phyloP scores from a whole-genome alignment of 208 protist species.

The Crithidia fasciculata region DNA sequence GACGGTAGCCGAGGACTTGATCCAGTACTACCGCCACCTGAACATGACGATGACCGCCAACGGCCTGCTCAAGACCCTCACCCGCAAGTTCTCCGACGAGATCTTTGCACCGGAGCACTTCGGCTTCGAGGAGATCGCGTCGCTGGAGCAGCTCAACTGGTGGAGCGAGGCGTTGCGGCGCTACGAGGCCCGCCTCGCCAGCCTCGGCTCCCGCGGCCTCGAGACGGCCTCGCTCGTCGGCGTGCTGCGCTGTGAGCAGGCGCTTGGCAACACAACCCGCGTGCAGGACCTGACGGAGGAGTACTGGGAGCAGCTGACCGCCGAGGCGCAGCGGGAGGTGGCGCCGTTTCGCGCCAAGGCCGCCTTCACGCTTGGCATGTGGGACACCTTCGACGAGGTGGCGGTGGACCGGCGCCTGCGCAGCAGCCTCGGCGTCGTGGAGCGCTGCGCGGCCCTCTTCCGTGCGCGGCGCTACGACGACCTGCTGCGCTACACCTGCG shows the following conservation, averaged over 20 bases:
- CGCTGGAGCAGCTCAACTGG: slow-evolving; percentile 90
- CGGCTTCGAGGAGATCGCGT: slow-evolving; percentile 81
- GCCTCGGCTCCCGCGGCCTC: slow-evolving; percentile 38
- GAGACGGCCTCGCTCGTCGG: slow-evolving; percentile 73
- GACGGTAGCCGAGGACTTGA: slow-evolving; percentile 73
- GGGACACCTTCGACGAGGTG: slow-evolving; percentile 81
- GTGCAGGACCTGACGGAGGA: slow-evolving; percentile 64
- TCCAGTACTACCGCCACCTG: slow-evolving; percentile 88
- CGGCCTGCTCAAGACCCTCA: slow-evolving; percentile 80
- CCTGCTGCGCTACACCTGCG: slow-evolving; percentile 63
- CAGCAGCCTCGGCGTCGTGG: slow-evolving; percentile 66
- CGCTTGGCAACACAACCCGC: slow-evolving; percentile 67
- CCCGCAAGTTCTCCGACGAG: slow-evolving; percentile 74
- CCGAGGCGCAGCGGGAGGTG: slow-evolving; percentile 59
- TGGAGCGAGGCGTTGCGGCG: slow-evolving; percentile 80
- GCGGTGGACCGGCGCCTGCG: slow-evolving; percentile 44
- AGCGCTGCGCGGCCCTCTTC: slow-evolving; percentile 82
- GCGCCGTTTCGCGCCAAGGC: slow-evolving; percentile 82
- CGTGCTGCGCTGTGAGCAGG: slow-evolving; percentile 81
- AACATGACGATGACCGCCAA: slow-evolving; percentile 86
- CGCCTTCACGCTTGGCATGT: slow-evolving; percentile 76
- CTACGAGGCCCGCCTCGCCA: slow-evolving; percentile 70
- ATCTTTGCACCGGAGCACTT: slow-evolving; percentile 79
- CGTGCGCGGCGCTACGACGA: slow-evolving; percentile 56
- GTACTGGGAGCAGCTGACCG: slow-evolving; percentile 66